A percentile compares a stretch with the other conserved stretches of the same genome.
phyloP scores from a whole-genome alignment of 192 early-diverging fungal genomes.

The Chytriomyces confervae region DNA sequence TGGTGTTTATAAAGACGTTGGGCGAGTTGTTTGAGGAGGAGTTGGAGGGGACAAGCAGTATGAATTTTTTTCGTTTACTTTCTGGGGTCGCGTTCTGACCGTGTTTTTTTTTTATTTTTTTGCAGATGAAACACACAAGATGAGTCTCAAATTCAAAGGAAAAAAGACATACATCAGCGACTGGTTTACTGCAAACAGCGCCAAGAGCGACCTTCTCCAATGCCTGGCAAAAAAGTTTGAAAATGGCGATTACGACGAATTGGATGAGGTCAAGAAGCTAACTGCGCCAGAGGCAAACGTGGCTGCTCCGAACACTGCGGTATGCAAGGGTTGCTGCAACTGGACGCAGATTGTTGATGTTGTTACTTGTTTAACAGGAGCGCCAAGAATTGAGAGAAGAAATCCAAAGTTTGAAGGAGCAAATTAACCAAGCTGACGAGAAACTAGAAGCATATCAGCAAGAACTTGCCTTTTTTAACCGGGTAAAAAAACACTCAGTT shows the following conservation, averaged over 20 bases:
- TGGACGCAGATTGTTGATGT: background rate
- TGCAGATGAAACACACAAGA: constrained; percentile 34
- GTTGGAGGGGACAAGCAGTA: constrained; percentile 21
- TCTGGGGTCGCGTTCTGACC: background rate
- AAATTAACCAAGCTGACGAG: constrained; percentile 7
- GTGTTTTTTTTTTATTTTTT: background rate
- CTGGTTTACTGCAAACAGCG: constrained; percentile 23
- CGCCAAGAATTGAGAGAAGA: constrained; percentile 4
- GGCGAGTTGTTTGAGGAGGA: constrained; percentile 31
- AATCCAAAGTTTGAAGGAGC: constrained; percentile 4
- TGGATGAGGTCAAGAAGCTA: background rate
- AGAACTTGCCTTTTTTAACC: constrained; percentile 10
- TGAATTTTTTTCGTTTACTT: background rate
- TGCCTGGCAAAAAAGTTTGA: background rate
- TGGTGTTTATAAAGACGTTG: constrained; percentile 20
- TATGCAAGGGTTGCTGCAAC: background rate
- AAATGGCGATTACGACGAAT: background rate
- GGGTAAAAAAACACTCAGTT: constrained; percentile 2
- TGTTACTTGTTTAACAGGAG: constrained; percentile 1
- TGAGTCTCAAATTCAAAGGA: constrained; percentile 40
- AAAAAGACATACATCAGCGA: constrained; percentile 35
- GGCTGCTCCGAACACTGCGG: background rate
- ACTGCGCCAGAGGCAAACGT: background rate
- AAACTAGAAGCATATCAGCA: constrained; percentile 18
- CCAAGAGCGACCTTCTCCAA: constrained; percentile 14